Evolutionary conservation across 2,329 filamentous ascomycete species (phyloP).

Genomic region (Neonectria coccinea): DNA sequence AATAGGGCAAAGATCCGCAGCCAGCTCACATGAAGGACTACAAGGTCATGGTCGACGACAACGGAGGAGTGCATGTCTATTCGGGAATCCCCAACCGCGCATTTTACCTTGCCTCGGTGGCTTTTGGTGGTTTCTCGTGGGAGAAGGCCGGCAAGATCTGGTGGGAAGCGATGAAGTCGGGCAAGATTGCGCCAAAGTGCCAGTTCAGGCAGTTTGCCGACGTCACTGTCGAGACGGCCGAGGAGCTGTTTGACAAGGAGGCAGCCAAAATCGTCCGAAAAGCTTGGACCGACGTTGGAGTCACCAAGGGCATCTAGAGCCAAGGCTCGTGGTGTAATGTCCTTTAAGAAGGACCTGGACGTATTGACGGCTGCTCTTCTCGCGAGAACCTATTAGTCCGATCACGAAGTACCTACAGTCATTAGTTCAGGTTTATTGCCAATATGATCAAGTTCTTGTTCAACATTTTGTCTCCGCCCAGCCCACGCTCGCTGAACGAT

Average conservation of each 20-base stretch:
- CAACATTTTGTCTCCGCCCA: not conserved
- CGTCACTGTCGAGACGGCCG: slow-evolving; percentile 59
- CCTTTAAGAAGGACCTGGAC: slow-evolving; percentile 20
- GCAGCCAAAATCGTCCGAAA: slow-evolving; percentile 58
- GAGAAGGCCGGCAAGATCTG: slow-evolving; percentile 66
- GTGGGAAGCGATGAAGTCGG: slow-evolving; percentile 62
- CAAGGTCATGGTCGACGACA: slow-evolving; percentile 56
- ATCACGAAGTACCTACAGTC: not conserved
- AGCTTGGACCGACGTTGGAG: slow-evolving; percentile 63
- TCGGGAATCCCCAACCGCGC: slow-evolving; percentile 70
- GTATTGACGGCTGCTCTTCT: not conserved
- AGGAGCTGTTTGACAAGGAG: slow-evolving; percentile 56
- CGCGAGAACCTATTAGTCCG: not conserved
- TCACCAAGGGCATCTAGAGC: slow-evolving; percentile 44
- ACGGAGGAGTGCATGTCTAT: slow-evolving; percentile 66
- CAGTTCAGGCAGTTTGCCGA: slow-evolving; percentile 63
- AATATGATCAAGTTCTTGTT: not conserved
- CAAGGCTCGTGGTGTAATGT: slow-evolving; percentile 31
- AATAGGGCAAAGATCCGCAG: slow-evolving; percentile 64
- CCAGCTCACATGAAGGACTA: slow-evolving; percentile 61
- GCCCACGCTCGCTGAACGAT: not conserved
- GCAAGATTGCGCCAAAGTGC: slow-evolving; percentile 54
- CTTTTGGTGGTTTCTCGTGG: slow-evolving; percentile 65
- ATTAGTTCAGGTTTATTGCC: not conserved
- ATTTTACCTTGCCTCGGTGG: slow-evolving; percentile 62